phyloP scores from a whole-genome alignment of 805 yeast genomes.

The Ogataea chonburiensis region DNA sequence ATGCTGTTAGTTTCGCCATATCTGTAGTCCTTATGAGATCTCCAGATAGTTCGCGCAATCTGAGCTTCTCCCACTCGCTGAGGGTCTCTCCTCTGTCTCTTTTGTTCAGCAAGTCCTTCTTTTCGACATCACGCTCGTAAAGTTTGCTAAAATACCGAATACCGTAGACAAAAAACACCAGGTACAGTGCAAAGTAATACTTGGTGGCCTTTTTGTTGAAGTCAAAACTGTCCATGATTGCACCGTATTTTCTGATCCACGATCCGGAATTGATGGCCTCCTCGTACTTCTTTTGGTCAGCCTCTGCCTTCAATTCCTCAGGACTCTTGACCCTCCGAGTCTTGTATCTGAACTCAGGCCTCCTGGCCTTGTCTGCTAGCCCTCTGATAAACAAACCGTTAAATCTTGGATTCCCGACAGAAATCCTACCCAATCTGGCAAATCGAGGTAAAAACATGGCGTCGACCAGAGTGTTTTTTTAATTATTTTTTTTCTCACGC shows the following conservation, averaged over 20 bases:
- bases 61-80: conserved; percentile 62
- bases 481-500: conserved; percentile 4
- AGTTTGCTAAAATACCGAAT: conserved; percentile 65
- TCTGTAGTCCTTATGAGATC: conserved; percentile 67
- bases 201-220: conserved; percentile 65
- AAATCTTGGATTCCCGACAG: neutral
- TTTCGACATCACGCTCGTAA: conserved; percentile 62
- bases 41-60: conserved; percentile 56
- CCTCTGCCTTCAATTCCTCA: conserved; percentile 30
- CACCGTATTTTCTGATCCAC: conserved; percentile 47
- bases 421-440: conserved; percentile 1
- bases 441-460: conserved; percentile 3
- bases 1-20: conserved; percentile 55
- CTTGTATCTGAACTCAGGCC: conserved; percentile 31
- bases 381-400: neutral
- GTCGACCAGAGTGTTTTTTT: neutral
- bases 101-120: conserved; percentile 34
- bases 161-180: conserved; percentile 55
- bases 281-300: conserved; percentile 29
- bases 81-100: conserved; percentile 38
- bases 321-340: conserved; percentile 29
- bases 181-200: conserved; percentile 60
- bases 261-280: conserved; percentile 37
- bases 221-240: conserved; percentile 49
- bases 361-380: conserved; percentile 3